Evolutionary conservation across 768 basidiomycete species (phyloP), one percentile per base, ranked within the genome.

Genomic region (Pulveroboletus frians): DNA sequence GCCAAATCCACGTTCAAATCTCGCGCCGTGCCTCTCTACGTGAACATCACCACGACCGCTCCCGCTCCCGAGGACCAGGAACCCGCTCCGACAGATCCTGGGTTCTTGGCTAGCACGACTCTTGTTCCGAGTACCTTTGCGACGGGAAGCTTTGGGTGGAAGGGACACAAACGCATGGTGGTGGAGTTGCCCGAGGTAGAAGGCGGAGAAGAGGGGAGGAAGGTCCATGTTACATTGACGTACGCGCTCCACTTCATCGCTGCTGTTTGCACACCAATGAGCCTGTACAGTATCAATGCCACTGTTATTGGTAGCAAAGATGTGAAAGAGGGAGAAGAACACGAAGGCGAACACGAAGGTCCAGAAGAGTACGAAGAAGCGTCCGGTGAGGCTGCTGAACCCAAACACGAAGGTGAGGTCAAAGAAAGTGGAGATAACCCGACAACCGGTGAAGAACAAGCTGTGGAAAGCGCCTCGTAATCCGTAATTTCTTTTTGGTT

Each of bases 141-240:
- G 13, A 88, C 87, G 0, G 87, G 88, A 10, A 87, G 85, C 61
- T 88, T 85, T 63, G 89, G 90, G 15, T 92, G 89, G 89, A 91
- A 89, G 64, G 88, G 84, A 2, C 78, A 67, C 64, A 85, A 83
- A 64, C 76, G 81, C 21, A 66, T 90, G 51, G 74, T 72, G 1
- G 73, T 92, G 43, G 84, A 88, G 58, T 63, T 91, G 14, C 71
- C 78, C 47, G 72, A 74, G 47, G 60, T 70, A 0, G 76, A 78
- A 14, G 69, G 66, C 14, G 73, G 66, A 13, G 79, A 70, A 36
- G 75, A 69, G 5, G 71, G 75, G 64, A 80, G 81, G 66, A 83
- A 78, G 52, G 84, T 91, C 2, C 78, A 85, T 58, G 84, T 91
- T 10, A 80, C 78, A 75, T 65, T 92, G 50, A 81, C 78, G 84